Conservation (phyloP, 108 stramenopile species). For the Cyclostephanos invisitatus region DNA sequence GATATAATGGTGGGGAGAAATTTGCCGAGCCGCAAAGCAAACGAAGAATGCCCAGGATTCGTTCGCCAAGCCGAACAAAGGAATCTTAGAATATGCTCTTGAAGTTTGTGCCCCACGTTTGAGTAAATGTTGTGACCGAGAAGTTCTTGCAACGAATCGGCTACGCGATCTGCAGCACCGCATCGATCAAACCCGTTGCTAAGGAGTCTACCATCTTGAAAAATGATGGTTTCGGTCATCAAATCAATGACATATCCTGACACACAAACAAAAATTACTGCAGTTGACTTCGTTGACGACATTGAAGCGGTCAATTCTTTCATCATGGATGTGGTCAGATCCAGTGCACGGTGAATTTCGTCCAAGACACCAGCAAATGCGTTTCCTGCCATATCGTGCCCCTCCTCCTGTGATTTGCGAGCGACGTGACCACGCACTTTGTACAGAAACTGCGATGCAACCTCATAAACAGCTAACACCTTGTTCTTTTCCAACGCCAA, state of each 20-base stretch:
- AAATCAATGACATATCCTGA: conserved; percentile 43
- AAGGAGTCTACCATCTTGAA: conserved; percentile 48
- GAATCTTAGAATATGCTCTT: conserved; percentile 38
- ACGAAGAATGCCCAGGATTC: conserved; percentile 42
- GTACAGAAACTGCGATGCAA: conserved; percentile 45
- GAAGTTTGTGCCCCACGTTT: conserved; percentile 25
- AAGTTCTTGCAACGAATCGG: conserved; percentile 33
- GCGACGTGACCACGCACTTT: conserved; percentile 48
- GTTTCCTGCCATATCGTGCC: conserved; percentile 10
- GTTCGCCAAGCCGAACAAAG: conserved; percentile 50
- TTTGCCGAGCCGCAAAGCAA: conserved; percentile 38
- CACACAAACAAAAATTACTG: conserved; percentile 11
- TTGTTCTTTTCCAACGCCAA: conserved; percentile 22
- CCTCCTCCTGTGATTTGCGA: conserved; percentile 20
- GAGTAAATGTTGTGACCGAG: conserved; percentile 32
- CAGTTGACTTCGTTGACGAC: conserved; percentile 1
- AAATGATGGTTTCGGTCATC: conserved; percentile 35
- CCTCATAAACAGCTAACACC: conserved; percentile 33
- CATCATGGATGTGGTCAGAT: conserved; percentile 15
- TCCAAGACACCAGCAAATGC: conserved; percentile 37
- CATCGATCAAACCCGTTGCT: conserved; percentile 11
- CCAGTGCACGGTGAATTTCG: conserved; percentile 37
- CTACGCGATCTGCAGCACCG: conserved; percentile 30
- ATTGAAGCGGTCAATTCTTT: neutral
- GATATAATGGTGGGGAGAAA: conserved; percentile 45